Base-by-base conservation (phyloP, 345 rosid species). In the Murraya paniculata region DNA sequence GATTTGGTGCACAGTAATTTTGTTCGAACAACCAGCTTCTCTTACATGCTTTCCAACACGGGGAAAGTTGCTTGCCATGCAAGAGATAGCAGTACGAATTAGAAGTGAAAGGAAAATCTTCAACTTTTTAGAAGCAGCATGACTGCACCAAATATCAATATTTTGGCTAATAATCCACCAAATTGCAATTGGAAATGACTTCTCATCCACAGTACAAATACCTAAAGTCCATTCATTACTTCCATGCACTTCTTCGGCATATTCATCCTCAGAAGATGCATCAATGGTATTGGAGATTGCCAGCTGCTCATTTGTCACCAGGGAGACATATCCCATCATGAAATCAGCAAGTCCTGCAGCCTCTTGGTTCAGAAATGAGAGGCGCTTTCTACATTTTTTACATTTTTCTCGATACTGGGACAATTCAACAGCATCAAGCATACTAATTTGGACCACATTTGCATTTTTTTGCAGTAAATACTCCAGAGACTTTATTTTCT, bases 131-230 rank as follows among this genome's bases (percentile, higher is more conserved):
- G 86, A 84, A 39, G 83, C 80, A 55, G 94, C 95, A 84, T 91
- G 93, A 59, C 76, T 66, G 69, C 93, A 89, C 97, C 97, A 94
- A 68, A 90, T 83, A 87, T 91, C 97, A 59, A 92, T 84, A 80
- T 90, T 93, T 85, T 83, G 88, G 87, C 95, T 89, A 81, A 90
- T 71, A 83, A 88, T 76, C 92, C 92, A 86, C 95, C 93, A 94
- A 77, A 89, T 81, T 80, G 95, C 92, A 77, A 86, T 77, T 66
- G 91, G 89, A 85, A 89, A 86, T 61, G 89, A 88, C 79, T 84
- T 84, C 78, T 85, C 45, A 62, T 87, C 86, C 76, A 96, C 58
- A 80, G 90, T 81, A 78, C 91, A 89, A 82, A 88, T 81, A 72
- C 80, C 77, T 64, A 85, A 85, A 84, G 85, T 88, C 94, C 89